A percentile compares a stretch with the other conserved stretches of the same genome.
phyloP scores from a whole-genome alignment of 371 early-diverging fungal species.

The Amoeboradix gromovi region DNA sequence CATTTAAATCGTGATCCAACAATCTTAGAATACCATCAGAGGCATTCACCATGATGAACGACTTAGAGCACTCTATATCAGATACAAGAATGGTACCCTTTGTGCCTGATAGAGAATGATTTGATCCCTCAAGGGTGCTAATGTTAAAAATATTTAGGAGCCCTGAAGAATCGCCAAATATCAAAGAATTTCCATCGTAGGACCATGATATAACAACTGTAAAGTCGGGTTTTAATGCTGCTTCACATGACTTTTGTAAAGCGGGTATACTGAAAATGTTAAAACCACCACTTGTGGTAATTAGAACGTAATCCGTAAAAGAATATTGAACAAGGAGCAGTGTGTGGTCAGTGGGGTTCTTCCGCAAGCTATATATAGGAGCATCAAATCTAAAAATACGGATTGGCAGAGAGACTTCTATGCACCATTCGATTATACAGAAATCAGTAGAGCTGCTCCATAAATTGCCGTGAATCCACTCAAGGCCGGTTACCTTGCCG shows the following conservation, averaged over 20 bases:
- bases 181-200: neutral
- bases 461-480: neutral
- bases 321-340: neutral
- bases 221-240: no score
- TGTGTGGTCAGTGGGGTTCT: neutral
- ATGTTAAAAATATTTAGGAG: neutral
- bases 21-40: neutral
- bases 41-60: neutral
- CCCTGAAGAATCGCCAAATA: neutral
- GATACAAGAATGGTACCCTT: neutral
- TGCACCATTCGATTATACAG: neutral
- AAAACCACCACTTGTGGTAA: neutral
- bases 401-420: neutral
- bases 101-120: neutral
- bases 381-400: neutral
- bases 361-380: neutral
- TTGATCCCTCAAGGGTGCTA: neutral
- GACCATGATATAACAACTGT: neutral
- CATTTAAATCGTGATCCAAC: neutral
- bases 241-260: neutral
- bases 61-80: neutral
- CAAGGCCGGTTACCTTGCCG: neutral
- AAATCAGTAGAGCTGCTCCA: neutral
- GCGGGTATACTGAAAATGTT: neutral
- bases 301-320: neutral